Percentiles rank a stretch among this genome's conserved stretches.
phyloP scores from a whole-genome alignment of 306 rosid species.

The Clitoria ternatea region DNA sequence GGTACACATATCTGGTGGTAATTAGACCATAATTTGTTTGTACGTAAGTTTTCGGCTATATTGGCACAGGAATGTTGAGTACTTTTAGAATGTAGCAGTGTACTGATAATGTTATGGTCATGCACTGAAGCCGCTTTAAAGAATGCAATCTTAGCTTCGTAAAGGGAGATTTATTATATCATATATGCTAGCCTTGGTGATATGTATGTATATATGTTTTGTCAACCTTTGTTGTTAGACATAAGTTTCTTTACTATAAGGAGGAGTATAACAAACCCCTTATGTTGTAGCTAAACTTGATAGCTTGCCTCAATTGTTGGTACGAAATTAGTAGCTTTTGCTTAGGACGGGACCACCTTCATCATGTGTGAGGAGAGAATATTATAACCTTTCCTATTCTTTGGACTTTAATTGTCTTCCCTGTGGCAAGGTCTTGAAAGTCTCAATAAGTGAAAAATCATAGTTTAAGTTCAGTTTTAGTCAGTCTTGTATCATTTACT shows the following conservation, averaged over 20 bases:
- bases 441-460: too few species aligned
- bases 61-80: neutral
- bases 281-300: too few species aligned
- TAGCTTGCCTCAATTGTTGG: too few species aligned
- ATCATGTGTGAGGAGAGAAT: too few species aligned
- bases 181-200: neutral
- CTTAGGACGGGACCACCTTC: too few species aligned
- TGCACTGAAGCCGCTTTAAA: neutral
- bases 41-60: too few species aligned
- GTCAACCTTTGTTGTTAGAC: neutral
- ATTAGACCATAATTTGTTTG: slow-evolving; percentile 16
- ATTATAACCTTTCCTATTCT: too few species aligned
- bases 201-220: neutral
- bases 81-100: neutral
- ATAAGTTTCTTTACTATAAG: neutral
- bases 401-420: too few species aligned
- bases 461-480: neutral
- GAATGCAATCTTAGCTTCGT: neutral
- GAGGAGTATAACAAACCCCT: too few species aligned
- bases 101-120: neutral
- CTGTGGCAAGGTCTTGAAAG: too few species aligned
- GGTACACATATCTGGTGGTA: slow-evolving; percentile 86
- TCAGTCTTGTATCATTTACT: neutral
- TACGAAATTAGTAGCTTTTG: too few species aligned
- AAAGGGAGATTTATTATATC: neutral